A percentile compares a stretch with the other conserved stretches of the same genome.
These are phyloP conservation scores for Aureobasidium mangrovei DNA, from an alignment of 2,329 filamentous ascomycete genomes.

Conservation along the genomic window DNA sequence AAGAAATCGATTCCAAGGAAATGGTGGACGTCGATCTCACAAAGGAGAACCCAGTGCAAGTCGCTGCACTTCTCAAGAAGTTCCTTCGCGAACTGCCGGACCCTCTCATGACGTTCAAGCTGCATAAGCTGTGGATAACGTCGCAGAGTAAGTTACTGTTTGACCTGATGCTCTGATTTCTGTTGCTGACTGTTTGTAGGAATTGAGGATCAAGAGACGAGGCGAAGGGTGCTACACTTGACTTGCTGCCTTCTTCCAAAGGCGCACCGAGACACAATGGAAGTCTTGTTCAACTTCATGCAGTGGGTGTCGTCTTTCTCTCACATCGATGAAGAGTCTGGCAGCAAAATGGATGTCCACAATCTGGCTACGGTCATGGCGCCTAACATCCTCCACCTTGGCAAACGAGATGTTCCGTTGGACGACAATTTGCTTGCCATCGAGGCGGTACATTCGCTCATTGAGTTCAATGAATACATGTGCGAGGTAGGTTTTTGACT, in stretches of 20 bases:
- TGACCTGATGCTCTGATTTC: not conserved
- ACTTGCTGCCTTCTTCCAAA: constrained; percentile 90
- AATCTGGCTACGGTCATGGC: constrained; percentile 96
- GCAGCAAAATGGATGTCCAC: constrained; percentile 98
- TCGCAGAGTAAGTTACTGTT: constrained; percentile 57
- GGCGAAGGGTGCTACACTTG: constrained; percentile 78
- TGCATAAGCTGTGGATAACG: constrained; percentile 82
- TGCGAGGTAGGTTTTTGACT: constrained; percentile 66
- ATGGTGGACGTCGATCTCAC: constrained; percentile 79
- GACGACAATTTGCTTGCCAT: constrained; percentile 93
- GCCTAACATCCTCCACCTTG: constrained; percentile 70
- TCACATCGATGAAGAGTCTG: constrained; percentile 90
- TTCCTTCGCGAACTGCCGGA: constrained; percentile 92
- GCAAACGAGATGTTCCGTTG: constrained; percentile 45
- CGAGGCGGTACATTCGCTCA: constrained; percentile 82
- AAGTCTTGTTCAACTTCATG: constrained; percentile 90
- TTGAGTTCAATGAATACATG: constrained; percentile 91
- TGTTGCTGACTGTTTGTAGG: constrained; percentile 36
- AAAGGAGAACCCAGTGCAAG: constrained; percentile 83
- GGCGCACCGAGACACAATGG: constrained; percentile 82
- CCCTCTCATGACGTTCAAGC: constrained; percentile 87
- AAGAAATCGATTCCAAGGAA: constrained; percentile 76
- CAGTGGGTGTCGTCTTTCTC: constrained; percentile 98
- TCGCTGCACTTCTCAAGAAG: constrained; percentile 88
- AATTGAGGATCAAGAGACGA: constrained; percentile 70